These are phyloP conservation scores for Betula pendula DNA, from an alignment of 306 rosid genomes.

Conservation along the genomic window DNA sequence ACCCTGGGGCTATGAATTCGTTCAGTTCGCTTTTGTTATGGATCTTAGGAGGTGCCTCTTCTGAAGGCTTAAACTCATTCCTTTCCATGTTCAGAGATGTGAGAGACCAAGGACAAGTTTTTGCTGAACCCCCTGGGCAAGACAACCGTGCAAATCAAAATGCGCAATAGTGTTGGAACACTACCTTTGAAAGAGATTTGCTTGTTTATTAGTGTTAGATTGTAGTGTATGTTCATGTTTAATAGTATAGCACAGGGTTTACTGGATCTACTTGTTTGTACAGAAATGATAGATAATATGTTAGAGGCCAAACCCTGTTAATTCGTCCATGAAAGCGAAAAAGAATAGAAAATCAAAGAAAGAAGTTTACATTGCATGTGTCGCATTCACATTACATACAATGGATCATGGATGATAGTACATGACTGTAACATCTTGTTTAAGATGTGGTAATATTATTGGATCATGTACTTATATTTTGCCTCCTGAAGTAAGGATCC, in stretches of 20 bases:
- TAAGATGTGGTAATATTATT: no score
- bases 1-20: constrained; percentile 70
- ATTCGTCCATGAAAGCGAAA: constrained; percentile 7
- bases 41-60: constrained; percentile 92
- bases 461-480: no score
- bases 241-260: not conserved
- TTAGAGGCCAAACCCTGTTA: constrained; percentile 15
- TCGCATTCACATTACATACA: no score
- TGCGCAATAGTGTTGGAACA: constrained; percentile 36
- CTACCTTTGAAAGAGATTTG: not conserved
- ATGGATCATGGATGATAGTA: no score
- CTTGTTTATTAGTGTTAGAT: not conserved
- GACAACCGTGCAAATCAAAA: constrained; percentile 46
- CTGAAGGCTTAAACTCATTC: constrained; percentile 84
- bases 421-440: no score
- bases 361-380: no score
- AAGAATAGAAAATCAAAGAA: no score
- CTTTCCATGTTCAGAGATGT: constrained; percentile 89
- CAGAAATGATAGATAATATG: constrained; percentile 22
- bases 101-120: constrained; percentile 84
- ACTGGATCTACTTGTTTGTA: constrained; percentile 27
- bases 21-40: constrained; percentile 84
- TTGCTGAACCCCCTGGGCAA: constrained; percentile 44
- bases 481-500: no score
- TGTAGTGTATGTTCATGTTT: constrained; percentile 5